phyloP scores from a whole-genome alignment of 129 eudicot species.

The Tagetes erecta region DNA sequence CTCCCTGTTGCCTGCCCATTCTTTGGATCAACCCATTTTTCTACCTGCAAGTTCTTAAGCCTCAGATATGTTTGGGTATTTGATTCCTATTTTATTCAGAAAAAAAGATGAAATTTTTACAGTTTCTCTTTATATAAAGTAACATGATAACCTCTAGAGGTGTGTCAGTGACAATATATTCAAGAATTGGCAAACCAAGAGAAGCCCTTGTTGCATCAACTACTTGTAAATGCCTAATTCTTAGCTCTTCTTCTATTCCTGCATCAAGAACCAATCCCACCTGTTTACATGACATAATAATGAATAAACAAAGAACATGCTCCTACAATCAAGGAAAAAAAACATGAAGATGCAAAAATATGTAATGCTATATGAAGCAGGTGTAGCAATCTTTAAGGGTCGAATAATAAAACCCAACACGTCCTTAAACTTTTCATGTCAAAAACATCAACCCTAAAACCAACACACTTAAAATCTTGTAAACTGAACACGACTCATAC shows the following conservation, averaged over 20 bases:
- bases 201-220: slow-evolving; percentile 96
- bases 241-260: slow-evolving; percentile 85
- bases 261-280: slow-evolving; percentile 97
- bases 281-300: slow-evolving; percentile 42
- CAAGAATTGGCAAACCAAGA: slow-evolving; percentile 91
- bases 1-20: slow-evolving; percentile 94
- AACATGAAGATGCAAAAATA: neutral
- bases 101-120: neutral
- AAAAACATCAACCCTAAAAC: neutral
- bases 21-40: slow-evolving; percentile 74
- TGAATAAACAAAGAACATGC: slow-evolving; percentile 9
- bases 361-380: neutral
- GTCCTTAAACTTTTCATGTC: neutral
- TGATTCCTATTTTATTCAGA: neutral
- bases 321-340: neutral
- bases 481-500: neutral
- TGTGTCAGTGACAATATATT: slow-evolving; percentile 73
- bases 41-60: slow-evolving; percentile 53
- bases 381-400: neutral
- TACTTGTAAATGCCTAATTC: slow-evolving; percentile 82
- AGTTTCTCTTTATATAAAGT: neutral
- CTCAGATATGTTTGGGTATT: neutral
- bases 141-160: slow-evolving; percentile 55
- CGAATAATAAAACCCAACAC: neutral
- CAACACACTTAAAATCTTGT: neutral